Evolutionary conservation across 176 grass and related monocot species (phyloP).

Genomic region (Tillandsia fasciculata): DNA sequence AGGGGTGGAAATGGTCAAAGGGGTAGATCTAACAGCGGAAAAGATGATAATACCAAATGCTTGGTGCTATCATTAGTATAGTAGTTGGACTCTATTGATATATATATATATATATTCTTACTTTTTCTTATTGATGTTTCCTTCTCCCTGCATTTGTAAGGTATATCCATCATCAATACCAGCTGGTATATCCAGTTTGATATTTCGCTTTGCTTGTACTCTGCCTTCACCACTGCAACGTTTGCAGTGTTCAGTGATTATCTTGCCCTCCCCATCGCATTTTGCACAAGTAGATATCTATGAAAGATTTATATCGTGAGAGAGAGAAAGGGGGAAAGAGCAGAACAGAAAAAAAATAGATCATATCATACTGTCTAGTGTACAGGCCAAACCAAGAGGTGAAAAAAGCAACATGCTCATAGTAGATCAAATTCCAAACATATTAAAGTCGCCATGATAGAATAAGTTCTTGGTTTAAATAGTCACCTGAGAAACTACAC

Average conservation of each 20-base stretch:
- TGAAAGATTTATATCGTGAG: background rate
- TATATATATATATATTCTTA: conserved; percentile 6
- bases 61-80: too few species aligned
- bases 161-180: conserved; percentile 69
- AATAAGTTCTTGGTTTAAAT: too few species aligned
- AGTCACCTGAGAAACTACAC: conserved; percentile 79
- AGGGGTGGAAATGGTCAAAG: too few species aligned
- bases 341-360: background rate
- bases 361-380: background rate
- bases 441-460: too few species aligned
- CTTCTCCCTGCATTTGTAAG: conserved; percentile 59
- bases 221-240: conserved; percentile 58
- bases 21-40: too few species aligned
- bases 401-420: background rate
- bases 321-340: background rate
- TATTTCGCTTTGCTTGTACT: conserved; percentile 34
- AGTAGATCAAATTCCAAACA: too few species aligned
- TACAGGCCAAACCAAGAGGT: background rate
- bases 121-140: conserved; percentile 72
- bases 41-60: too few species aligned
- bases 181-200: conserved; percentile 68
- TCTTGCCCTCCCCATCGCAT: conserved; percentile 59
- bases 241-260: conserved; percentile 70
- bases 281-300: conserved; percentile 87
- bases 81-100: too few species aligned